Evolutionary conservation across 2,329 filamentous ascomycete species (phyloP), one percentile per base, ranked within the genome.

Genomic region (Cyphellophora attinorum): DNA sequence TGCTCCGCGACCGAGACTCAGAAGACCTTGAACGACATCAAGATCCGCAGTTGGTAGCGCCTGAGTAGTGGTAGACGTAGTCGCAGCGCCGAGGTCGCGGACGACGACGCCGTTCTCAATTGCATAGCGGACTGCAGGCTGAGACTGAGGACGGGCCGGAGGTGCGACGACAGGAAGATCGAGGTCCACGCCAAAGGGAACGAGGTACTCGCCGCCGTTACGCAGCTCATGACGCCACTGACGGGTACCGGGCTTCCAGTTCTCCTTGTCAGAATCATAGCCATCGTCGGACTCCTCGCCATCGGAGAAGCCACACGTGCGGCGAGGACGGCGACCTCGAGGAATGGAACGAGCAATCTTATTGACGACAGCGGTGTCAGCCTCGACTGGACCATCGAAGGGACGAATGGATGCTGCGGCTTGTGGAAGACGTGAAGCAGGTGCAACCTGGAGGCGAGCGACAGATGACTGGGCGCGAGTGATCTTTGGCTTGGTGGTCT

Each of bases 181-280:
- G n/a, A n/a, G n/a, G n/a, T n/a, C n/a, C n/a, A n/a, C n/a, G n/a
- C n/a, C n/a, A n/a, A n/a, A n/a, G n/a, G n/a, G n/a, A n/a, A n/a
- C n/a, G n/a, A n/a, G n/a, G n/a, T n/a, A n/a, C n/a, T n/a, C n/a
- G n/a, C n/a, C n/a, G n/a, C n/a, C n/a, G n/a, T n/a, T n/a, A 67
- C 66, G 43, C 65, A 67, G 2, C 67, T 79, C 51, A 65, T 74
- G 72, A 23, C 54, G 51, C 8, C 59, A 53, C 12, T 49, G 45
- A 21, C 57, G 56, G 14, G 64, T 67, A 3, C 65, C 65, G 2
- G 72, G 72, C 27, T 70, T 59, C 74, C 85, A 93, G 53, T 96
- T 96, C 62, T 96, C 89, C 61, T 96, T 96, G 56, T 96, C 89
- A 1, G 85, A 94, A 51, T 94, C 88, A 31, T 61, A 74, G 21